phyloP scores from a whole-genome alignment of 139 green algal genomes.

The Haematococcus sp. region DNA sequence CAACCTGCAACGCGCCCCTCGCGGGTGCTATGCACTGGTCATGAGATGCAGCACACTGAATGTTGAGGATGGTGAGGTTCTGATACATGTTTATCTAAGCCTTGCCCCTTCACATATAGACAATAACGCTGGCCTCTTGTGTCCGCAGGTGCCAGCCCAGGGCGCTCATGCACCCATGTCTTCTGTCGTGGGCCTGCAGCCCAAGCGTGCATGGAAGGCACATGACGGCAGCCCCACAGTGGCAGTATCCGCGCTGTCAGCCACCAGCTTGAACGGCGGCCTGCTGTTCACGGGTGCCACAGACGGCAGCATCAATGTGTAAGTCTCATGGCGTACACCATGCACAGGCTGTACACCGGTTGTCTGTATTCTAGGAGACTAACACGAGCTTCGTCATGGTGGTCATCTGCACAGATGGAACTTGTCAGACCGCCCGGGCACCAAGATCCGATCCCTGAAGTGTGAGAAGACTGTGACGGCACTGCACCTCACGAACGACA shows the following conservation, averaged over 20 bases:
- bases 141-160: background rate
- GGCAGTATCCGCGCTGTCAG: slow-evolving; percentile 47
- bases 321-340: too few species aligned
- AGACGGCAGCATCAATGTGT: slow-evolving; percentile 40
- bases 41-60: too few species aligned
- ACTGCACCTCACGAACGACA: slow-evolving; percentile 24
- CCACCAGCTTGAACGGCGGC: slow-evolving; percentile 3
- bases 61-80: too few species aligned
- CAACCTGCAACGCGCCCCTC: too few species aligned
- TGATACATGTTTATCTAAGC: too few species aligned
- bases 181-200: slow-evolving; percentile 3
- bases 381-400: too few species aligned
- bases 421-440: slow-evolving; percentile 16
- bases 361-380: too few species aligned
- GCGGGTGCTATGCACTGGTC: too few species aligned
- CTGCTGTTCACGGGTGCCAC: slow-evolving; percentile 48
- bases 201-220: slow-evolving; percentile 50
- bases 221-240: slow-evolving; percentile 18
- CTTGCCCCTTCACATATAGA: too few species aligned
- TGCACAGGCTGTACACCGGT: too few species aligned
- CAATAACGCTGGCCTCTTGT: too few species aligned
- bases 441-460: background rate
- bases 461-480: slow-evolving; percentile 18
- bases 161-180: background rate
- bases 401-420: slow-evolving; percentile 50